Evolutionary conservation across 2,329 filamentous ascomycete species (phyloP).

Genomic region (Talaromyces albobiverticillius): DNA sequence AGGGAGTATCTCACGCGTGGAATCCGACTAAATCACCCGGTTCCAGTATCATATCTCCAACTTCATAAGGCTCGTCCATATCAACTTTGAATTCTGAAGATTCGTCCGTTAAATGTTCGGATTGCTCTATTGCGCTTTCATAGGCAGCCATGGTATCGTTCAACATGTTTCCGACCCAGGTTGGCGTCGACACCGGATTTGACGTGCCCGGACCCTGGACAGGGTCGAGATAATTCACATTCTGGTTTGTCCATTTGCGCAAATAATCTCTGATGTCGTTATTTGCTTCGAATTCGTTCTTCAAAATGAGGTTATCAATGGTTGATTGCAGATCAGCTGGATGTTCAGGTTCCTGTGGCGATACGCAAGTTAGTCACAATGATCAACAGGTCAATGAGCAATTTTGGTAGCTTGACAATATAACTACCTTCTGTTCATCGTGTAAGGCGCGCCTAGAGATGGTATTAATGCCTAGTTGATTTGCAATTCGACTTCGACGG

Average conservation of each 20-base stretch:
- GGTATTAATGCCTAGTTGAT: not conserved
- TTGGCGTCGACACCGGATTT: not conserved
- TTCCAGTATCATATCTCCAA: slow-evolving; percentile 29
- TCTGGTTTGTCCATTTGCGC: slow-evolving; percentile 36
- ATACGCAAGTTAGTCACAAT: not conserved
- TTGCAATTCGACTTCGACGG: slow-evolving; percentile 1
- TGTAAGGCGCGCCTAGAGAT: not conserved
- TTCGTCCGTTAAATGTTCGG: slow-evolving; percentile 24
- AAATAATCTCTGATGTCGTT: slow-evolving; percentile 42
- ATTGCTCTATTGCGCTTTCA: slow-evolving; percentile 26
- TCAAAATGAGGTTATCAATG: slow-evolving; percentile 27
- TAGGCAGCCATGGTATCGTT: slow-evolving; percentile 28
- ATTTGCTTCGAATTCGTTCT: slow-evolving; percentile 34
- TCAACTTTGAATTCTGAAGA: slow-evolving; percentile 24
- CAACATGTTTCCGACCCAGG: slow-evolving; percentile 31
- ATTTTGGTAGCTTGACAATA: not conserved
- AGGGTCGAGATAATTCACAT: slow-evolving; percentile 29
- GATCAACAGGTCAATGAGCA: too few species aligned
- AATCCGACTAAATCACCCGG: slow-evolving; percentile 42
- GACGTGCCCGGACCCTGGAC: slow-evolving; percentile 22
- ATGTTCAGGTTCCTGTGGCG: not conserved
- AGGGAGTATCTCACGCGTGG: slow-evolving; percentile 24
- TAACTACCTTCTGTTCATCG: not conserved
- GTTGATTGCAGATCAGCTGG: slow-evolving; percentile 14
- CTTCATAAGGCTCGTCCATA: slow-evolving; percentile 29